phyloP scores from a whole-genome alignment of 257 asterid species.

The Petunia axillaris region DNA sequence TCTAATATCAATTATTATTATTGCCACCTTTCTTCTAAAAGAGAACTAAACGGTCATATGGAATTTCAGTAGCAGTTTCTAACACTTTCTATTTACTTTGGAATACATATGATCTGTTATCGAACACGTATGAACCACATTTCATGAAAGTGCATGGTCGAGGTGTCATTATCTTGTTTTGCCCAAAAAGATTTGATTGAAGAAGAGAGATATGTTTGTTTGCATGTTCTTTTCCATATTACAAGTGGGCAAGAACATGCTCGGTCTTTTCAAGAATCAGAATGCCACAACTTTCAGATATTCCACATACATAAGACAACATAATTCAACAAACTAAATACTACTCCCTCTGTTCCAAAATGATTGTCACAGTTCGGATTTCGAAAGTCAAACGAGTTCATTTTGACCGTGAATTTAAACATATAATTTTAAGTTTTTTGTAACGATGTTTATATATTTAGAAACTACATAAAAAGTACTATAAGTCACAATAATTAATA shows the following conservation, averaged over 20 bases:
- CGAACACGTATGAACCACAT: neutral
- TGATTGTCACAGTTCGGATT: no score
- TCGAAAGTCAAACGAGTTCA: no score
- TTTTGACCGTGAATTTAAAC: no score
- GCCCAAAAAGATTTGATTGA: neutral
- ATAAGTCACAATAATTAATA: no score
- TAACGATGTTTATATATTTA: no score
- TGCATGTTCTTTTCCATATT: neutral
- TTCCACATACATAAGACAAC: neutral
- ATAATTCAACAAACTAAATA: neutral
- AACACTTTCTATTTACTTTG: neutral
- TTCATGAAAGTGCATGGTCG: constrained; percentile 15
- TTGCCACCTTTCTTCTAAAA: neutral
- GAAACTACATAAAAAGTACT: no score
- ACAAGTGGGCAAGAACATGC: constrained; percentile 19
- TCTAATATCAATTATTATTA: neutral
- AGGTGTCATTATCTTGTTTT: neutral
- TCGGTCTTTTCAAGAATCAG: neutral
- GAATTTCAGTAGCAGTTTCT: neutral
- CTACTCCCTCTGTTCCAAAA: no score
- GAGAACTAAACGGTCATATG: neutral
- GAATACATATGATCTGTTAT: neutral
- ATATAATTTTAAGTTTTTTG: no score
- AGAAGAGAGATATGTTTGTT: neutral
- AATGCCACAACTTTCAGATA: neutral